phyloP scores from a whole-genome alignment of 1,284 basidiomycete species.

The Ceratobasidium sp. region DNA sequence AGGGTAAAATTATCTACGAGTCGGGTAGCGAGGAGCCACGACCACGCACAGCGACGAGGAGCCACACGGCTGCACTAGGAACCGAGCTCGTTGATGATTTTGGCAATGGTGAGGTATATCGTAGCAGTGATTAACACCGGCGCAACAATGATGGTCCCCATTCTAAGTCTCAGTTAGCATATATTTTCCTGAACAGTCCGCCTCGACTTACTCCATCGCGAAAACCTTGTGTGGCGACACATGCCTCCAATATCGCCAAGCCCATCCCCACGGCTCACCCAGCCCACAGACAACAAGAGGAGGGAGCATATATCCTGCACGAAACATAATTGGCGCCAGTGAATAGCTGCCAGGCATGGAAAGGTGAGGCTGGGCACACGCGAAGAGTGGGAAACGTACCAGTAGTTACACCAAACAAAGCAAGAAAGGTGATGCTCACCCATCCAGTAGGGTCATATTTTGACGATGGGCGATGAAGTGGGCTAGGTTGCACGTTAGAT shows the following conservation, averaged over 20 bases:
- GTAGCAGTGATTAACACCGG: conserved; percentile 46
- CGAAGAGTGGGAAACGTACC: conserved; percentile 12
- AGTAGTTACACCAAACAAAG: conserved; percentile 44
- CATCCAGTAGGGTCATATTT: conserved; percentile 47
- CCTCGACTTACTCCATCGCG: conserved; percentile 62
- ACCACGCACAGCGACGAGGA: conserved; percentile 50
- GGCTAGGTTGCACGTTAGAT: neutral
- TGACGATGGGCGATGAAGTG: conserved; percentile 9
- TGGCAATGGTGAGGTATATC: conserved; percentile 54
- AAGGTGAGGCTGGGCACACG: neutral
- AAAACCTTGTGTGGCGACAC: conserved; percentile 53
- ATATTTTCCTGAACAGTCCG: neutral
- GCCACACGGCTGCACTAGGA: conserved; percentile 56
- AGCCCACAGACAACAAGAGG: conserved; percentile 67
- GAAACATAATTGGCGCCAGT: conserved; percentile 60
- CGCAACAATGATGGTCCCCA: conserved; percentile 31
- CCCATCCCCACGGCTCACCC: conserved; percentile 63
- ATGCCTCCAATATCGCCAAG: conserved; percentile 51
- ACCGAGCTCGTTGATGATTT: conserved; percentile 56
- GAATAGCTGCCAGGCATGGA: conserved; percentile 56
- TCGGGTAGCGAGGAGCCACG: neutral
- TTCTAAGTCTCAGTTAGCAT: neutral
- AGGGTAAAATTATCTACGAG: neutral
- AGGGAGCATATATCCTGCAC: conserved; percentile 68
- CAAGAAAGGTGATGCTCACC: conserved; percentile 47